phyloP scores from a whole-genome alignment of 371 early-diverging fungal species.

The Batkoa obscura region DNA sequence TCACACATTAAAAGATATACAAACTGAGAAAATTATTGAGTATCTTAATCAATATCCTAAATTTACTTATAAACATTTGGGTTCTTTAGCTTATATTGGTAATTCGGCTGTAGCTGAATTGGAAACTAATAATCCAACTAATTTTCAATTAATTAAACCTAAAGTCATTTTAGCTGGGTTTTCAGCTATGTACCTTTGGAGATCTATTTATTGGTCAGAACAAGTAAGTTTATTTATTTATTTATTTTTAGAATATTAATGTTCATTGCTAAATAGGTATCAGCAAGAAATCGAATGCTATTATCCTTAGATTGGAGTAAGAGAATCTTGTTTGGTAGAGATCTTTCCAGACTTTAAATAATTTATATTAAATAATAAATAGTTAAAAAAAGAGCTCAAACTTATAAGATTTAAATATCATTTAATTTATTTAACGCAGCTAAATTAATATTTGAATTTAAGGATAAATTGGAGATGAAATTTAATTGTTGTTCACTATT shows the following conservation, averaged over 20 bases:
- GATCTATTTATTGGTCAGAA: constrained; percentile 41
- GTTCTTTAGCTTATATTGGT: constrained; percentile 66
- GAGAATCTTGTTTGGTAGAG: constrained; percentile 35
- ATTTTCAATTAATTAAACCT: not conserved
- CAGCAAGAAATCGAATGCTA: constrained; percentile 40
- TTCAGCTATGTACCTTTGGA: constrained; percentile 41
- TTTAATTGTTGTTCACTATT: too few relatives aligned
- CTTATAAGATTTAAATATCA: not conserved
- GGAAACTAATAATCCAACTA: constrained; percentile 17
- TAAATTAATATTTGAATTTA: too few relatives aligned
- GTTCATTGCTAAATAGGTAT: constrained; percentile 8
- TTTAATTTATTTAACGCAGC: not conserved
- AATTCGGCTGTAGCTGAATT: constrained; percentile 49
- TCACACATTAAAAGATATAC: constrained; percentile 1
- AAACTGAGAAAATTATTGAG: not conserved
- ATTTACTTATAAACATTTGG: constrained; percentile 51
- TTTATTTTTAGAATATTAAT: constrained; percentile 17
- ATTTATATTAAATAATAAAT: not conserved
- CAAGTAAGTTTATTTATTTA: constrained; percentile 15
- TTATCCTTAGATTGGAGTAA: constrained; percentile 40
- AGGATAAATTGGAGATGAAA: too few relatives aligned
- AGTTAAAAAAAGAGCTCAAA: not conserved
- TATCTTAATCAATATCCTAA: constrained; percentile 14
- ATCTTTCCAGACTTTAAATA: constrained; percentile 27
- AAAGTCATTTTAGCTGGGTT: constrained; percentile 30